Evolutionary conservation across 2,329 filamentous ascomycete species (phyloP).

Genomic region (Fusarium domesticum): DNA sequence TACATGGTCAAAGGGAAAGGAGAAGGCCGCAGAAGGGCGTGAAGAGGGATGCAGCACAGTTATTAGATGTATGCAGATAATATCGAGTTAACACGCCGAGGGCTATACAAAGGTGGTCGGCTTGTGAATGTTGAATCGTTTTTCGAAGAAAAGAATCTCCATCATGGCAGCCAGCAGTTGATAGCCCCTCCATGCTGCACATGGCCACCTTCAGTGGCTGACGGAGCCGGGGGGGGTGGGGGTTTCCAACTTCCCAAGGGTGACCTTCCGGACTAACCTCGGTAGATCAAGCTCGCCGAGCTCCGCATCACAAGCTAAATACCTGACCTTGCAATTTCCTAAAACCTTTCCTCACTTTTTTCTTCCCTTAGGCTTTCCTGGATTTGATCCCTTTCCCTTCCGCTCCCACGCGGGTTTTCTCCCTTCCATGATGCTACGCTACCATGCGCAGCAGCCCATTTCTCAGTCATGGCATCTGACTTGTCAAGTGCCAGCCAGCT

Average conservation of each 20-base stretch:
- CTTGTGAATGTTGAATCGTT: neutral
- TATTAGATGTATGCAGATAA: constrained; percentile 7
- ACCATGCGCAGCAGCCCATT: constrained; percentile 29
- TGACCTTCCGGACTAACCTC: constrained; percentile 30
- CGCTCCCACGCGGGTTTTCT: constrained; percentile 23
- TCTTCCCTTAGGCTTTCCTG: constrained; percentile 14
- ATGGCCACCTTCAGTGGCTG: constrained; percentile 21
- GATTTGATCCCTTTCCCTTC: constrained; percentile 10
- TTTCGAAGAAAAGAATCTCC: neutral
- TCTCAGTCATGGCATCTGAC: constrained; percentile 42
- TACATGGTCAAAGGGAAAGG: too few relatives aligned
- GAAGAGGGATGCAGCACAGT: too few relatives aligned
- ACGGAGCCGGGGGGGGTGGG: constrained; percentile 12
- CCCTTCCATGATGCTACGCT: constrained; percentile 37
- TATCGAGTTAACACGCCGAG: constrained; percentile 1
- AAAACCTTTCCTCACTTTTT: constrained; percentile 20
- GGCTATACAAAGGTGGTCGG: constrained; percentile 2
- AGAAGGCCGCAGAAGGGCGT: too few relatives aligned
- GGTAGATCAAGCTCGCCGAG: constrained; percentile 23
- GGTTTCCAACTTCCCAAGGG: too few relatives aligned
- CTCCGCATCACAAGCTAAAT: constrained; percentile 31
- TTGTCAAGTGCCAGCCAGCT: constrained; percentile 37
- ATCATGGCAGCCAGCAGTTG: constrained; percentile 14
- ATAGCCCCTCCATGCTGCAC: constrained; percentile 24
- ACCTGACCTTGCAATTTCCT: constrained; percentile 18